Conservation (phyloP, 192 early-diverging fungal genomes). For the Linderina pennispora region DNA sequence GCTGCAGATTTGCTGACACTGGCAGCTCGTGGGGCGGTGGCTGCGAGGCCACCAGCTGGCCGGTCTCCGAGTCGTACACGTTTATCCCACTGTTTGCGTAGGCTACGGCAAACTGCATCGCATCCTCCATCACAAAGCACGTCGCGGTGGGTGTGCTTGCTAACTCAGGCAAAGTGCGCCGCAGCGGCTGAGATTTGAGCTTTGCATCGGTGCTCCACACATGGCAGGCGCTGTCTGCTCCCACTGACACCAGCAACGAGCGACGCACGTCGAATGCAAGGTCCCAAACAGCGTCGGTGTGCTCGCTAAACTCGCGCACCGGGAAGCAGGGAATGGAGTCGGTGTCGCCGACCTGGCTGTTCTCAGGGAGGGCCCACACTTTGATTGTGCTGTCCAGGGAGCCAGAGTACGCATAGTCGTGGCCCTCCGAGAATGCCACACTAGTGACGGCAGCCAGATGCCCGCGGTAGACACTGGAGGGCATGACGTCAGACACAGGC, state of each 20-base stretch:
- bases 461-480: constrained; percentile 20
- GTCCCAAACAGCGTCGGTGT: constrained; percentile 40
- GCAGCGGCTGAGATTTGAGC: not conserved
- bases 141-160: not conserved
- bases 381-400: constrained; percentile 33
- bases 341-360: not conserved
- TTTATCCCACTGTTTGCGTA: not conserved
- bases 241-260: constrained; percentile 30
- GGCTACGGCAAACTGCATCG: not conserved
- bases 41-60: not conserved
- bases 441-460: constrained; percentile 39
- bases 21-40: too few species aligned
- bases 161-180: not conserved
- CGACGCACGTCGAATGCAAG: constrained; percentile 12
- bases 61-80: not conserved
- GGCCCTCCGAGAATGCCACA: constrained; percentile 6
- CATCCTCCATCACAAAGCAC: not conserved
- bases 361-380: constrained; percentile 18
- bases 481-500: constrained; percentile 3
- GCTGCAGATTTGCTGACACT: too few species aligned
- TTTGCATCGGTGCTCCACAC: constrained; percentile 21
- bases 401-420: constrained; percentile 24
- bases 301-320: constrained; percentile 10
- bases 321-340: constrained; percentile 9
- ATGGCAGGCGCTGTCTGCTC: constrained; percentile 26